These are phyloP conservation scores for Thelephora aurantiotincta DNA, from an alignment of 768 basidiomycete species.

Conservation along the genomic window DNA sequence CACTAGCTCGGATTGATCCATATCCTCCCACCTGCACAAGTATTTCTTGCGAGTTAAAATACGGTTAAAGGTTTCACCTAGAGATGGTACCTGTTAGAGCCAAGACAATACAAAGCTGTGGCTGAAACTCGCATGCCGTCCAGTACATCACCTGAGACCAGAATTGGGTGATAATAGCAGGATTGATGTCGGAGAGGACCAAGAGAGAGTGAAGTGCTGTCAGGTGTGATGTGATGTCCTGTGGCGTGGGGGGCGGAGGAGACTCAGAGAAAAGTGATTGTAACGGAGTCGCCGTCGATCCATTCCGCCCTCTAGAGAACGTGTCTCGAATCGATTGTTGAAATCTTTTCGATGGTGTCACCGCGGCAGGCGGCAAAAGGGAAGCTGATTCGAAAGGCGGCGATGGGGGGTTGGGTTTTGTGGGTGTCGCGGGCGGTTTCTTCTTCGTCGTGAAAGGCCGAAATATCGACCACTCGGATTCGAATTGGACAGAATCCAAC, in stretches of 20 bases:
- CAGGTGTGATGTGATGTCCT: conserved; percentile 63
- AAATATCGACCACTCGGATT: conserved; percentile 90
- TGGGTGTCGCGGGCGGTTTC: conserved; percentile 19
- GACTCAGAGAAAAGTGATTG: conserved; percentile 30
- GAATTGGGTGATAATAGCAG: conserved; percentile 73
- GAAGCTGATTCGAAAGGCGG: conserved; percentile 16
- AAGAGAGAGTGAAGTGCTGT: conserved; percentile 78
- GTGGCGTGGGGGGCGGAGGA: conserved; percentile 26
- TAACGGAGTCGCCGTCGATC: conserved; percentile 30
- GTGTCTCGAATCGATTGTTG: conserved; percentile 51
- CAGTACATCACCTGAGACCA: conserved; percentile 99
- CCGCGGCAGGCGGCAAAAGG: conserved; percentile 14
- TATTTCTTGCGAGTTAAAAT: conserved; percentile 87
- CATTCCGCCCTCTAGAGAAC: conserved; percentile 36
- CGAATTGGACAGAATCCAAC: conserved; percentile 78
- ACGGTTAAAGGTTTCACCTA: conserved; percentile 79
- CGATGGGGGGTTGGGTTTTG: conserved; percentile 43
- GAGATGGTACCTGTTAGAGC: conserved; percentile 4
- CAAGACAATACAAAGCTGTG: not conserved
- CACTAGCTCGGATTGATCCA: not conserved
- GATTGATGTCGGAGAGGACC: conserved; percentile 79
- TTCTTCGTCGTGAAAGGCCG: conserved; percentile 58
- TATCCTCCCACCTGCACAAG: conserved; percentile 57
- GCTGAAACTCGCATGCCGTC: conserved; percentile 67
- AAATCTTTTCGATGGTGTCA: conserved; percentile 33